Percentiles rank a stretch among this genome's conserved stretches.
Evolutionary conservation across 2,329 filamentous ascomycete species (phyloP).

Genomic region (Berkeleyomyces basicola): DNA sequence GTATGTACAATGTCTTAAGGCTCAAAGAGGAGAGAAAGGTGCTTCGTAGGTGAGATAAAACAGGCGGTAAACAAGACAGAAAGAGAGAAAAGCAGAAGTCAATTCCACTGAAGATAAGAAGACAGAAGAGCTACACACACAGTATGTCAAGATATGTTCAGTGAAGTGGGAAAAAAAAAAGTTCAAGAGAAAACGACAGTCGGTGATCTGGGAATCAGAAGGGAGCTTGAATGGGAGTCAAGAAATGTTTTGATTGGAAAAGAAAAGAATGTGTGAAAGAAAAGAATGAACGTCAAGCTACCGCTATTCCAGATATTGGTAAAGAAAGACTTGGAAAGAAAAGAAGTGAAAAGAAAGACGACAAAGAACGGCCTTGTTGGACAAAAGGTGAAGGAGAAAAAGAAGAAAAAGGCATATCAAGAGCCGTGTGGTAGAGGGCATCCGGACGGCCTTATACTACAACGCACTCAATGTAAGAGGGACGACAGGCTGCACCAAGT

Average conservation of each 20-base stretch:
- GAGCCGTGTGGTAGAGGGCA: not conserved
- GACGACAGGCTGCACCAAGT: not conserved
- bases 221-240: not conserved
- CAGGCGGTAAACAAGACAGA: conserved; percentile 3
- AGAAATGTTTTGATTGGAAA: not conserved
- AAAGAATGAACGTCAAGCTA: conserved; percentile 13
- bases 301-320: conserved; percentile 11
- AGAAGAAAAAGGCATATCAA: conserved; percentile 10
- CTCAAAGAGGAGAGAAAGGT: conserved; percentile 5
- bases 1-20: conserved; percentile 4
- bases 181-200: conserved; percentile 3
- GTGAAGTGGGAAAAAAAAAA: conserved; percentile 1
- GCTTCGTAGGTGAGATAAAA: conserved; percentile 6
- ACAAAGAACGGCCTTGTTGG: conserved; percentile 18
- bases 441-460: not conserved
- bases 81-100: conserved; percentile 13
- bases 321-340: conserved; percentile 13
- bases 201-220: not conserved
- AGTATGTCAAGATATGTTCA: conserved; percentile 3
- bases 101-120: conserved; percentile 7
- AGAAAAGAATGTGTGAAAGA: not conserved
- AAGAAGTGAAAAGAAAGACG: conserved; percentile 18
- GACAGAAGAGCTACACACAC: conserved; percentile 1
- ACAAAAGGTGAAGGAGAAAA: conserved; percentile 15
- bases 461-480: not conserved